Percentiles rank a stretch among this genome's conserved stretches.
Conservation (phyloP, 495 filamentous ascomycete species). For the Daldinia vernicosa region DNA sequence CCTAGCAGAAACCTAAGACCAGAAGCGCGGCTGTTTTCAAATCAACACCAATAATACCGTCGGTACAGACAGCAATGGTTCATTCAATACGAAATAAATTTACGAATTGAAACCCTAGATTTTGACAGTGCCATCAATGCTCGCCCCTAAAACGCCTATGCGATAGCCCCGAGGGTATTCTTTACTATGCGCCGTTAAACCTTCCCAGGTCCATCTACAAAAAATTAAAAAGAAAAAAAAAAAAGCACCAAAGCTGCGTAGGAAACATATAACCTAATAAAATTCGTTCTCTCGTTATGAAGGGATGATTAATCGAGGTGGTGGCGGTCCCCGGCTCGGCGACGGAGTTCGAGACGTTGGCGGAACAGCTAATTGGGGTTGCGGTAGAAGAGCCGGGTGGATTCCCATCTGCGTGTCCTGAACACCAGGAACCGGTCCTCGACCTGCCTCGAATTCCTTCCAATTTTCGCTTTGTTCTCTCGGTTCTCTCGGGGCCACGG, state of each 20-base stretch:
- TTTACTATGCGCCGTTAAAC: neutral
- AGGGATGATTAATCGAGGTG: conserved; percentile 23
- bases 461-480: conserved; percentile 37
- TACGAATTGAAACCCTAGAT: neutral
- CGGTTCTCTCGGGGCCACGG: conserved; percentile 5
- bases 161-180: conserved; percentile 16
- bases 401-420: conserved; percentile 42
- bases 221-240: neutral
- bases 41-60: neutral
- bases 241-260: neutral
- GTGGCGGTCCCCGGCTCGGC: conserved; percentile 24
- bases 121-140: neutral
- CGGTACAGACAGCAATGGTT: neutral
- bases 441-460: conserved; percentile 44
- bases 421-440: conserved; percentile 42
- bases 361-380: conserved; percentile 44
- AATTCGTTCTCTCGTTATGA: neutral
- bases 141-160: conserved; percentile 5
- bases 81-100: neutral
- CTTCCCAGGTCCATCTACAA: neutral
- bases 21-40: neutral
- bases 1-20: too few relatives aligned
- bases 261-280: neutral
- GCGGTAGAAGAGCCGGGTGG: conserved; percentile 37
- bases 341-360: conserved; percentile 42